Evolutionary conservation across 2,329 filamentous ascomycete genomes (phyloP).

Genomic region (Alternaria sp.): DNA sequence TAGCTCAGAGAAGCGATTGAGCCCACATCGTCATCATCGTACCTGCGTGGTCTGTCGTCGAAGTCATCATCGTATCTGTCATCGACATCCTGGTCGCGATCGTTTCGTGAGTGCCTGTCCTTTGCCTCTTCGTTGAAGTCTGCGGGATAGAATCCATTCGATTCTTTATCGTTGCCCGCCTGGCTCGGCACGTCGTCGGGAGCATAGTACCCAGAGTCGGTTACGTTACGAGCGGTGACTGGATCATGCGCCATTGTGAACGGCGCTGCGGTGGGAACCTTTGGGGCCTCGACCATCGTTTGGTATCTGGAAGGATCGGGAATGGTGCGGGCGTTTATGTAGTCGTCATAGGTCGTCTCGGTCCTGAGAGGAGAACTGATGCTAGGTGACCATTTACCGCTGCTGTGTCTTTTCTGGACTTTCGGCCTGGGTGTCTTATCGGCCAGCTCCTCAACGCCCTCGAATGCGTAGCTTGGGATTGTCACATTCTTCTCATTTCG

Average conservation of each 20-base stretch:
- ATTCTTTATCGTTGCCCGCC: slow-evolving; percentile 35
- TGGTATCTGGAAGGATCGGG: slow-evolving; percentile 19
- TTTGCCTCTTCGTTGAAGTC: slow-evolving; percentile 39
- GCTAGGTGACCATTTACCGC: slow-evolving; percentile 49
- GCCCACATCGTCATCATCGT: slow-evolving; percentile 28
- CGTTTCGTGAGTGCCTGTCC: slow-evolving; percentile 26
- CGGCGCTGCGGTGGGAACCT: slow-evolving; percentile 19
- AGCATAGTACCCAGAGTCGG: slow-evolving; percentile 44
- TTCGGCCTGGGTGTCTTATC: slow-evolving; percentile 56
- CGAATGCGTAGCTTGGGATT: slow-evolving; percentile 43
- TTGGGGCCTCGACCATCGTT: slow-evolving; percentile 21
- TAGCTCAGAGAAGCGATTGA: slow-evolving; percentile 32
- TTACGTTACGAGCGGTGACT: slow-evolving; percentile 21
- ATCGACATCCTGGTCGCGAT: slow-evolving; percentile 19
- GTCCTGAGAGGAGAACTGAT: slow-evolving; percentile 53
- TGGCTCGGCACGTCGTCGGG: slow-evolving; percentile 33
- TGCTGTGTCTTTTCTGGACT: slow-evolving; percentile 54
- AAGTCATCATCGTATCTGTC: slow-evolving; percentile 10
- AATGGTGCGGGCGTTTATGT: slow-evolving; percentile 36
- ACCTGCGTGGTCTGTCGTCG: slow-evolving; percentile 17
- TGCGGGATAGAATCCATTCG: slow-evolving; percentile 43
- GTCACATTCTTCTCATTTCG: slow-evolving; percentile 23
- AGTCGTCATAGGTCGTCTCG: slow-evolving; percentile 54
- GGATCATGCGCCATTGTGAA: slow-evolving; percentile 21
- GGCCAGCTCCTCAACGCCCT: slow-evolving; percentile 41